Conservation (phyloP, 2,329 filamentous ascomycete genomes). For the Claviceps lovelessii region DNA sequence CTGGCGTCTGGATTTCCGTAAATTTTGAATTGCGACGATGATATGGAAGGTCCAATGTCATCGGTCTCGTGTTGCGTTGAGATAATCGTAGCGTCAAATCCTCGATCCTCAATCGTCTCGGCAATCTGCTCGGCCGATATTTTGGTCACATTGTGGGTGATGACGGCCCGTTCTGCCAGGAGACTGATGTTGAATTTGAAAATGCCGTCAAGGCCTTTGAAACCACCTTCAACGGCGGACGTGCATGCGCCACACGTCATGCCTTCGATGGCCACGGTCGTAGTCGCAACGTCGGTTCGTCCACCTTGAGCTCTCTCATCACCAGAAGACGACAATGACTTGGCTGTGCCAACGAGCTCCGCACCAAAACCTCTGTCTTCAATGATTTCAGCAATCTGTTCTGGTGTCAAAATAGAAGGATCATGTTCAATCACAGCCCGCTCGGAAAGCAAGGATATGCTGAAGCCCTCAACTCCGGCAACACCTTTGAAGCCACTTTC, state of each 20-base stretch:
- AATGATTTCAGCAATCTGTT: slow-evolving; percentile 43
- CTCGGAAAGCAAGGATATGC: slow-evolving; percentile 71
- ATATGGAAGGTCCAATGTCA: slow-evolving; percentile 38
- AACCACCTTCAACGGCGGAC: slow-evolving; percentile 73
- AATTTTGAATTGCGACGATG: slow-evolving; percentile 65
- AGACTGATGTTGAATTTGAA: slow-evolving; percentile 89
- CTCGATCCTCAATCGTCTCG: slow-evolving; percentile 75
- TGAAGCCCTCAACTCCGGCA: slow-evolving; percentile 59
- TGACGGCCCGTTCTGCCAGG: slow-evolving; percentile 78
- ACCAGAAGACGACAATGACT: slow-evolving; percentile 19
- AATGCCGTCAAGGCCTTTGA: slow-evolving; percentile 62
- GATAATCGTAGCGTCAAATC: slow-evolving; percentile 74
- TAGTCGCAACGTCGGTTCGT: slow-evolving; percentile 42
- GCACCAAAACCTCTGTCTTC: slow-evolving; percentile 70
- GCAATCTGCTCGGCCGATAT: slow-evolving; percentile 60
- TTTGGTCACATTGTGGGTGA: slow-evolving; percentile 64
- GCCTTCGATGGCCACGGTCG: slow-evolving; percentile 78
- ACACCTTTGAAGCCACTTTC: slow-evolving; percentile 68
- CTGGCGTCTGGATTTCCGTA: slow-evolving; percentile 64
- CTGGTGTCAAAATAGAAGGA: slow-evolving; percentile 34
- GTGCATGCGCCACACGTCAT: slow-evolving; percentile 98
- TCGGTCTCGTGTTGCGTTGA: slow-evolving; percentile 52
- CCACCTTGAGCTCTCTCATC: slow-evolving; percentile 16
- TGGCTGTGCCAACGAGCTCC: slow-evolving; percentile 57
- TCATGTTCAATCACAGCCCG: slow-evolving; percentile 78